These are phyloP conservation scores for Neurospora sp. DNA, from an alignment of 495 filamentous ascomycete species.

Conservation along the genomic window DNA sequence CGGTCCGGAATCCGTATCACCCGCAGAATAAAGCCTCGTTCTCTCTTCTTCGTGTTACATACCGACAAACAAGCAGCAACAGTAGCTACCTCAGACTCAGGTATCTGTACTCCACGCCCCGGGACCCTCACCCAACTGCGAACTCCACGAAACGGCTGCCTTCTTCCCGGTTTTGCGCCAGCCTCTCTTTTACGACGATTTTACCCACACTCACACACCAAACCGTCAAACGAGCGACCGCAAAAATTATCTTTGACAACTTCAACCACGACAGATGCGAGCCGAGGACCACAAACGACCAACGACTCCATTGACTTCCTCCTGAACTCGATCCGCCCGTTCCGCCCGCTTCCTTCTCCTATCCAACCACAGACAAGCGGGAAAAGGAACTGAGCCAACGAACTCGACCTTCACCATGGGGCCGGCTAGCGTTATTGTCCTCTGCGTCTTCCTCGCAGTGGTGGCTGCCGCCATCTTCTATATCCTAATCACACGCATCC, in stretches of 20 bases:
- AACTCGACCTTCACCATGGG: conserved; percentile 22
- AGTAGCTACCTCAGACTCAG: background rate
- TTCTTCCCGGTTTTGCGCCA: background rate
- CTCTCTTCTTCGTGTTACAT: background rate
- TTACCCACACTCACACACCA: background rate
- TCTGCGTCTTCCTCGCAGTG: conserved; percentile 42
- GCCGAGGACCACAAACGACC: background rate
- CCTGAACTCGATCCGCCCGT: background rate
- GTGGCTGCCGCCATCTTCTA: conserved; percentile 35
- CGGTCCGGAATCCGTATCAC: background rate
- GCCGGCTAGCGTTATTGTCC: conserved; percentile 35
- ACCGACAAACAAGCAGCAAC: background rate
- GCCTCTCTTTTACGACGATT: background rate
- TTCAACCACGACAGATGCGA: background rate
- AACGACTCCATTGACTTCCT: background rate
- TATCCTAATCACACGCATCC: conserved; percentile 47
- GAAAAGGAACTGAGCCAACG: background rate
- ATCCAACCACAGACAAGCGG: background rate
- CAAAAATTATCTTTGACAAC: background rate
- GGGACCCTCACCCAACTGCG: background rate
- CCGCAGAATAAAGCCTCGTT: background rate
- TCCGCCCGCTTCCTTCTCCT: background rate
- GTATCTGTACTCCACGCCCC: background rate
- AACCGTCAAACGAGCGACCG: background rate
- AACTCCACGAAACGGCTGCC: background rate